Base-by-base conservation (phyloP, 2,329 filamentous ascomycete species). In the Capronia coronata region DNA sequence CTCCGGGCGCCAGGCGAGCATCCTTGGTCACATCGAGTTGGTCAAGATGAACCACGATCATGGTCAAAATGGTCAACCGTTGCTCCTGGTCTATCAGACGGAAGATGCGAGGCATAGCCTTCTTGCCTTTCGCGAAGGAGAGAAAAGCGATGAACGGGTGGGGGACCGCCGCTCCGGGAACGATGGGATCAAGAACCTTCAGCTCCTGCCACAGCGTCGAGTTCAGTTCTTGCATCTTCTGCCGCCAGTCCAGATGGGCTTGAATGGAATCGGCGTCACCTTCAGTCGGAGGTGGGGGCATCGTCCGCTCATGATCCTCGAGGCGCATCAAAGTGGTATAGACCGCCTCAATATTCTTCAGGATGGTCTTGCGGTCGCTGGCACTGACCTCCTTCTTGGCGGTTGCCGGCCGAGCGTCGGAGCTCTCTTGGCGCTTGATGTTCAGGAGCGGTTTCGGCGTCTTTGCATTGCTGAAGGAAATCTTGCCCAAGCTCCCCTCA, bases 391-490 rank as follows among this genome's bases (percentile, higher is more conserved):
- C 61, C 58, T 72, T 75, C 56, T 71, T 73, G 41, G 62, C 61
- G 25, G 58, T 67, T 39, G 67, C 60, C n/a, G 70, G 70, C 46
- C 78, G 74, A 22, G 70, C 64, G 38, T 81, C 79, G 34, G 73
- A 73, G 57, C 75, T 82, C 43, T 96, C 90, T 16, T 80, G 76
- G 25, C 90, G 86, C 75, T 95, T 97, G 72, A 98, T 90, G 66
- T 94, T 98, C 43, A 98, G 81, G 49, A 97, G 75, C 13, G 91
- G 89, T 68, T 94, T 93, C 0, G 93, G 93, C 0, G 93, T 95
- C 74, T 97, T 98, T 41, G 93, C 88, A 63, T 98, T 98, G 75
- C 91, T 96, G 72, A 97, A 98, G 0, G 91, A 94, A 50, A 98
- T 98, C 73, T 97, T 98, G 58, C 93, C 93, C 43, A 98, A 72